phyloP scores from a whole-genome alignment of 768 basidiomycete species.

The Boletellus ananas region DNA sequence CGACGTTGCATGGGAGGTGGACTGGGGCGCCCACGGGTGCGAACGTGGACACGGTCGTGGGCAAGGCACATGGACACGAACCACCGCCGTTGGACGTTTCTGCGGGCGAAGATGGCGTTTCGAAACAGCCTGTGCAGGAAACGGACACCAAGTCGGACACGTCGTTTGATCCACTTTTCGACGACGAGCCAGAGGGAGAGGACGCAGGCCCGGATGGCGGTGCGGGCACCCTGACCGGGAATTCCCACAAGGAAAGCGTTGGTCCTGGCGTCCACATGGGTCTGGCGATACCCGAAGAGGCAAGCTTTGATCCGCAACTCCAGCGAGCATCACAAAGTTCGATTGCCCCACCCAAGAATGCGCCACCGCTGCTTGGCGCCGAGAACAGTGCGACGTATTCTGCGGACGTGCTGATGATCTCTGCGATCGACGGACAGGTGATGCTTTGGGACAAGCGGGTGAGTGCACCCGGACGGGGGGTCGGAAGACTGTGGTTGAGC shows the following conservation, averaged over 20 bases:
- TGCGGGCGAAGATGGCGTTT: constrained; percentile 22
- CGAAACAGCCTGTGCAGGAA: constrained; percentile 30
- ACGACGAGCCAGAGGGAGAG: constrained; percentile 71
- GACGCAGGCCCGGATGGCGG: constrained; percentile 16
- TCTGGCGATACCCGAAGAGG: constrained; percentile 30
- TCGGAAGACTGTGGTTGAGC: constrained; percentile 82
- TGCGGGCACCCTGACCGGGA: constrained; percentile 13
- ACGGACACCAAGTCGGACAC: constrained; percentile 72
- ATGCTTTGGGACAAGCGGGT: constrained; percentile 87
- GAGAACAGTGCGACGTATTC: constrained; percentile 63
- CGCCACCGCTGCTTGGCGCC: constrained; percentile 68
- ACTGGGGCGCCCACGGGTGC: constrained; percentile 15
- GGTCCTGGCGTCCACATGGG: constrained; percentile 15
- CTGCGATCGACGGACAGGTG: constrained; percentile 88
- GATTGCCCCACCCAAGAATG: constrained; percentile 64
- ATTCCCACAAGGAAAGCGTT: constrained; percentile 13
- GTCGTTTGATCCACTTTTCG: constrained; percentile 87
- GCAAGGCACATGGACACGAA: constrained; percentile 15
- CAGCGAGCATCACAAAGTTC: constrained; percentile 32
- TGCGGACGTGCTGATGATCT: constrained; percentile 80
- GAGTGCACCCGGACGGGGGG: constrained; percentile 59
- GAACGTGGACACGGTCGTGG: constrained; percentile 23
- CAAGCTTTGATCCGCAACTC: constrained; percentile 20
- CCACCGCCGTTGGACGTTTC: constrained; percentile 17
- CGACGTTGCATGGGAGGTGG: constrained; percentile 8